Conservation (phyloP, 345 rosid species). For the Eucalyptus sp. region DNA sequence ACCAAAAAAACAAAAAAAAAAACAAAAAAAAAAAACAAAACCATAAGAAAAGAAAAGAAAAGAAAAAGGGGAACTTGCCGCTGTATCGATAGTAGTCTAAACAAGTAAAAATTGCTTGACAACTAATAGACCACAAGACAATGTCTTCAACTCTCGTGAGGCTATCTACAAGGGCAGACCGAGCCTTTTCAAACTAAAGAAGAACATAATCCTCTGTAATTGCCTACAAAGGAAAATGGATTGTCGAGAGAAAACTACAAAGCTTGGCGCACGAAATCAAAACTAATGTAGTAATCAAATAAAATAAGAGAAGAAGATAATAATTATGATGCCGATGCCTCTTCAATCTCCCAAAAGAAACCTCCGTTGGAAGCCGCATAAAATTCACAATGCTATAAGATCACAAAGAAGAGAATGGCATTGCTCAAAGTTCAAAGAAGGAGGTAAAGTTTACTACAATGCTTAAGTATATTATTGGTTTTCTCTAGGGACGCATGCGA, state of each 20-base stretch:
- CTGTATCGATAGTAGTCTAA: neutral
- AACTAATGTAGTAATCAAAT: neutral
- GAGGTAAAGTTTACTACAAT: conserved; percentile 82
- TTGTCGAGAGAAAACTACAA: neutral
- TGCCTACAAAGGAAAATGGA: conserved; percentile 29
- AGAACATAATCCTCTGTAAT: conserved; percentile 78
- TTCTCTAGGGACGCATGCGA: conserved; percentile 88
- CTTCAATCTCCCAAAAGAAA: too few species aligned
- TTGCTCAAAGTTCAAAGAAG: neutral
- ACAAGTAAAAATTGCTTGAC: conserved; percentile 30
- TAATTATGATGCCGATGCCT: too few species aligned
- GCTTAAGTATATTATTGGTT: conserved; percentile 69
- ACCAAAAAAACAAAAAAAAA: too few species aligned
- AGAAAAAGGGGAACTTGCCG: too few species aligned
- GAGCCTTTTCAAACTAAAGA: conserved; percentile 65
- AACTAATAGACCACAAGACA: conserved; percentile 71
- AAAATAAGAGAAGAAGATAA: neutral
- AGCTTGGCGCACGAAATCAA: neutral
- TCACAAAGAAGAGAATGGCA: too few species aligned
- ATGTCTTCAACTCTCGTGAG: conserved; percentile 88
- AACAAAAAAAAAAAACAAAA: too few species aligned
- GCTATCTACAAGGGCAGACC: conserved; percentile 56
- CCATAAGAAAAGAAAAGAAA: too few species aligned
- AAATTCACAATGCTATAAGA: too few species aligned
- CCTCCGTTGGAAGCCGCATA: too few species aligned